Evolutionary conservation across 148 eudicot genomes (phyloP).

Genomic region (Vaccinium myrtillus): DNA sequence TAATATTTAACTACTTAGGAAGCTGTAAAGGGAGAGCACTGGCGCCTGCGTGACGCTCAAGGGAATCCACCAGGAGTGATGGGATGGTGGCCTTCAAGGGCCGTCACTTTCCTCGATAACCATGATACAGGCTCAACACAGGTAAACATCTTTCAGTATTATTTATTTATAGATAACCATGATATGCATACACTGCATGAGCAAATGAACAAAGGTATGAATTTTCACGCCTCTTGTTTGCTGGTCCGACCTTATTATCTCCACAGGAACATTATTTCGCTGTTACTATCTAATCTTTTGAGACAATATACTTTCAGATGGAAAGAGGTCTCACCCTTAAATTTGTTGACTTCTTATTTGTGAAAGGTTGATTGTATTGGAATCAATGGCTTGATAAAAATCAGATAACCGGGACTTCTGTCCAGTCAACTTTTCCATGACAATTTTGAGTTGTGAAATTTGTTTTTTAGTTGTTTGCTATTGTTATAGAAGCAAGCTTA

Average conservation of each 20-base stretch:
- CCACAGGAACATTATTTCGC: no score
- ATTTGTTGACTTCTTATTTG: neutral
- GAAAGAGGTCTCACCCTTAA: neutral
- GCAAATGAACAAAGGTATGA: neutral
- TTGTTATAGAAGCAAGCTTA: neutral
- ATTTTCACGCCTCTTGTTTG: neutral
- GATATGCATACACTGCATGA: neutral
- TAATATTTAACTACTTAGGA: slow-evolving; percentile 37
- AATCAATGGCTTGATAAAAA: neutral
- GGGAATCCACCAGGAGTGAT: slow-evolving; percentile 95
- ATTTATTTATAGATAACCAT: no score
- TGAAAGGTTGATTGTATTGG: neutral
- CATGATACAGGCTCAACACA: slow-evolving; percentile 97
- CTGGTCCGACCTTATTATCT: neutral
- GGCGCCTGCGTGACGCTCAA: slow-evolving; percentile 84
- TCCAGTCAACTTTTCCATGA: neutral
- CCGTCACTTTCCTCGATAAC: slow-evolving; percentile 89
- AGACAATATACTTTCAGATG: no score
- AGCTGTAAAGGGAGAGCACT: slow-evolving; percentile 87
- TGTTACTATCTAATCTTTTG: no score
- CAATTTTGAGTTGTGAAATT: neutral
- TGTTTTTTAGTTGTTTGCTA: neutral
- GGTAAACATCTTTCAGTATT: slow-evolving; percentile 33
- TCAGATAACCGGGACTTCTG: neutral
- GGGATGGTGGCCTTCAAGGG: slow-evolving; percentile 98